Conservation (phyloP, 805 yeast species). For the Starmerella scarabaei region DNA sequence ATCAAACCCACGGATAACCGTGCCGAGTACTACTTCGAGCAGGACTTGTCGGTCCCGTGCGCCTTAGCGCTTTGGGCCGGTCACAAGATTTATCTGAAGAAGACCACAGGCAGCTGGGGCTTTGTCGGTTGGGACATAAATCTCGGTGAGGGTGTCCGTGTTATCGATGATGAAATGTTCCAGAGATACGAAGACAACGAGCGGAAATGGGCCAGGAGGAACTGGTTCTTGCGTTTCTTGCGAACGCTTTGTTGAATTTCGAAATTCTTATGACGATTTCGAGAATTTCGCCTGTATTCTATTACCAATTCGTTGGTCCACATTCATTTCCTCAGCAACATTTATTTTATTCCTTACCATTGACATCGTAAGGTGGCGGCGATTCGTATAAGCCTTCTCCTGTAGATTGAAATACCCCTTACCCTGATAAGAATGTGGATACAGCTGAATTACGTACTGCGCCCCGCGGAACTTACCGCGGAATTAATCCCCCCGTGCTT, state of each 20-base stretch:
- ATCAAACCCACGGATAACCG: conserved; percentile 30
- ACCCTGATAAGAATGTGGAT: too few relatives aligned
- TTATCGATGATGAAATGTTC: conserved; percentile 9
- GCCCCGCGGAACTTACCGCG: too few relatives aligned
- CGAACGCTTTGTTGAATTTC: conserved; percentile 4
- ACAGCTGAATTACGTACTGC: too few relatives aligned
- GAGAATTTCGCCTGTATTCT: too few relatives aligned
- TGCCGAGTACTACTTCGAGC: conserved; percentile 37
- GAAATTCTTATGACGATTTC: background rate
- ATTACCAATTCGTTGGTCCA: too few relatives aligned
- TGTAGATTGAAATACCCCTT: too few relatives aligned
- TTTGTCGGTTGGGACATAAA: conserved; percentile 13
- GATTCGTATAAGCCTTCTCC: too few relatives aligned
- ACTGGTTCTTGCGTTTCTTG: conserved; percentile 3
- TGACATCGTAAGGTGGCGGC: too few relatives aligned
- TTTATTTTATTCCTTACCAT: too few relatives aligned
- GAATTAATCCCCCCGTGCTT: too few relatives aligned
- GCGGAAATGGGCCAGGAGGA: conserved; percentile 29
- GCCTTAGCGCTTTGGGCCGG: conserved; percentile 35
- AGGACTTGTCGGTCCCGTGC: conserved; percentile 37
- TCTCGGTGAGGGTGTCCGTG: conserved; percentile 14
- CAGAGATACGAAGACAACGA: conserved; percentile 38
- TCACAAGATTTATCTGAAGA: conserved; percentile 35
- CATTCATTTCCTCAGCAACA: too few relatives aligned
- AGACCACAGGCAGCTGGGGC: conserved; percentile 13